Evolutionary conservation across 1,284 basidiomycete genomes (phyloP), one percentile per base, ranked within the genome.

Genomic region (Gomphus sp.): DNA sequence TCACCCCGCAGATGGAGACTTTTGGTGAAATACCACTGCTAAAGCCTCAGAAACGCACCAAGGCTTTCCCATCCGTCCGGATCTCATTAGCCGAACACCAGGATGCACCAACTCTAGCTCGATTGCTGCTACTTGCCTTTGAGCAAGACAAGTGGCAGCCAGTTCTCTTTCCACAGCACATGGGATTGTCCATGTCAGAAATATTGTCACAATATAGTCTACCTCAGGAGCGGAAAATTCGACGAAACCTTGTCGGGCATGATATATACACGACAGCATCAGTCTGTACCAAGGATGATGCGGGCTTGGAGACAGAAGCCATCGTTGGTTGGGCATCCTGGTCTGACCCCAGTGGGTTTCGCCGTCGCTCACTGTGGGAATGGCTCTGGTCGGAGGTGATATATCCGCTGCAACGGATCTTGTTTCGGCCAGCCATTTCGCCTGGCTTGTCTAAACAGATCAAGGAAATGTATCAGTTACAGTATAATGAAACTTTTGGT

Each of bases 321-420:
- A 45, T 54, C 34, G 58, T 53, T 34, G 58, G 58, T 0, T 59
- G 37, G 25, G 50, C 50, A 33, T n/a, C 12, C 25, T 58, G 47
- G 45, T 6, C 47, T 10, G 25, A 37, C 36, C 51, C 51, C 22
- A 14, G 14, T 44, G 3, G 51, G n/a, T 10, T 41, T 16, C 47
- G 56, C 22, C 48, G 31, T 37, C 58, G 50, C 12, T 53, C 58
- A 12, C 14, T 59, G 9, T 53, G 58, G 58, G 58, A 59, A 33
- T 59, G 58, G 58, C 34, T 59, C 33, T 48, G 48, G n/a, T 44
- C 50, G 3, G 43, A 47, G 14, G 37, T 59, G 16, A 45, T 59
- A n/a, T 59, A 53, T 14, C 58, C 58, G 22, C 18, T 59, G 22
- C 31, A 53, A 11, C 11, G 31, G 4, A n/a, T 45, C 43, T 25